Evolutionary conservation across 2,329 filamentous ascomycete genomes (phyloP), one percentile per base, ranked within the genome.

Genomic region (Pseudogymnoascus sp.): DNA sequence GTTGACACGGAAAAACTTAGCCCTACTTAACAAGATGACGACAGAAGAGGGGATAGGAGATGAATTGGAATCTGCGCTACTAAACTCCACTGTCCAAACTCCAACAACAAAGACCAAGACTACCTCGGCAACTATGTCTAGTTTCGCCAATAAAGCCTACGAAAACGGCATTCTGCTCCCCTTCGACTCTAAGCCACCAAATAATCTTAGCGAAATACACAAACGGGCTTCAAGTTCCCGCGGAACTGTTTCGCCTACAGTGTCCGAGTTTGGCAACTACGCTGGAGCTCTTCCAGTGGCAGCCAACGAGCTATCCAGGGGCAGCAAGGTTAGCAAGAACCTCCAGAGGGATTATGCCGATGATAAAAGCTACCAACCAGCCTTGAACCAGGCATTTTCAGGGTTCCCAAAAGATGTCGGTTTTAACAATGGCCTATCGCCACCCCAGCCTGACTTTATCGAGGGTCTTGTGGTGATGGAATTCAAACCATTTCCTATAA

Each of bases 381-480:
- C 9, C 38, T 42, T 19, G 6, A 42, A 42, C 9, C 17, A 42
- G 31, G 1, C 59, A 23, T 23, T 61, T 23, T 42, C 26, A n/a
- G 59, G 33, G 21, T 67, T 73, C 19, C 69, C 70, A 26, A 65
- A 66, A 31, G 62, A 70, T 36, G 63, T 70, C 44, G 68, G 69
- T 11, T 71, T 73, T 60, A 74, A 74, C 31, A 65, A 70, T 40
- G 65, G 65, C 15, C 65, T 74, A 2, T 69, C 70, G 26, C 64
- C 69, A 23, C 64, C 69, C 28, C 70, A 72, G 57, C 71, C 73
- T 28, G 71, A 72, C 65, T 71, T 68, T 23, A 60, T 74, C 60
- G 68, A 74, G 61, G 71, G 70, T 5, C 66, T 69, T 23, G 63
- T 65, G 21, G 64, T 66, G 38, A 15, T 36, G 31, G 42, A 65